Percentiles rank a stretch among this genome's conserved stretches.
phyloP scores from a whole-genome alignment of 2,329 filamentous ascomycete species.

The Mycogone perniciosa region DNA sequence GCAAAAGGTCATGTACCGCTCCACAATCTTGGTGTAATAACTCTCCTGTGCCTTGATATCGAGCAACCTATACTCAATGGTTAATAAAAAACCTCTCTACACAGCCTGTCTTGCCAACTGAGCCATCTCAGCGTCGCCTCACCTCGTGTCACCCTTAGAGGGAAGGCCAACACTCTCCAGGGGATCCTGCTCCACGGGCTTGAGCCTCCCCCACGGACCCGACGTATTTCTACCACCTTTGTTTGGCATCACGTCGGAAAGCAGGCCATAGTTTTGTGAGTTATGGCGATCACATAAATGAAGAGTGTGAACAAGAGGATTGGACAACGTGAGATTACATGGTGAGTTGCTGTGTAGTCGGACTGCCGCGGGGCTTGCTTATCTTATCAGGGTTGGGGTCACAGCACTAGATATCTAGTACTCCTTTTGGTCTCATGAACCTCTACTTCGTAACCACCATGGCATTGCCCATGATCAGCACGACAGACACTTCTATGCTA shows the following conservation, averaged over 20 bases:
- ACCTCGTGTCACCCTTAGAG: constrained; percentile 88
- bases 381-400: no score
- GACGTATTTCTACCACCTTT: constrained; percentile 33
- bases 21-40: constrained; percentile 82
- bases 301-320: neutral
- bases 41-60: constrained; percentile 72
- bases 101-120: no score
- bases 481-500: no score
- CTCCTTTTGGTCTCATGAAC: no score
- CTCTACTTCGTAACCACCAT: no score
- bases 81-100: neutral
- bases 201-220: constrained; percentile 63
- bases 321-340: neutral
- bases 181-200: constrained; percentile 67
- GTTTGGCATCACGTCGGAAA: constrained; percentile 19
- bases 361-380: no score
- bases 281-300: neutral
- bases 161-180: constrained; percentile 78
- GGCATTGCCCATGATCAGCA: no score
- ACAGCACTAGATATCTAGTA: no score
- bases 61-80: constrained; percentile 48
- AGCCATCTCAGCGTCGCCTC: constrained; percentile 15
- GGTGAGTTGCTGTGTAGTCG: neutral
- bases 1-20: constrained; percentile 86
- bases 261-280: neutral